phyloP scores from a whole-genome alignment of 1,284 basidiomycete genomes.

The Malassezia yamatoensis region DNA sequence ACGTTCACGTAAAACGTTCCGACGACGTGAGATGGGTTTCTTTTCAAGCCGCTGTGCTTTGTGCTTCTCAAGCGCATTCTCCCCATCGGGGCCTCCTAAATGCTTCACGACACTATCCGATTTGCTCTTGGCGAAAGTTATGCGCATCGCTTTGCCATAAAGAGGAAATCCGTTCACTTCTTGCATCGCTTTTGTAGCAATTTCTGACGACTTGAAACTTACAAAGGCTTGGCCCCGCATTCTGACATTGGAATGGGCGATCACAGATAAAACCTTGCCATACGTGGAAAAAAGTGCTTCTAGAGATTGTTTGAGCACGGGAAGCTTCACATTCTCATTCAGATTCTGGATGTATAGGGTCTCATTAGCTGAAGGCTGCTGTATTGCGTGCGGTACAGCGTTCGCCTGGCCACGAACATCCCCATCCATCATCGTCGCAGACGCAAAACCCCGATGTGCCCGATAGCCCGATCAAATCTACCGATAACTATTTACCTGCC shows the following conservation, averaged over 20 bases:
- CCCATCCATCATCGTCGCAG: conserved; percentile 3
- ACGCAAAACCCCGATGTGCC: conserved; percentile 1
- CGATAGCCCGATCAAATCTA: conserved; percentile 11
- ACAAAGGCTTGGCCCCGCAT: conserved; percentile 99
- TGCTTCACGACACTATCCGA: conserved; percentile 71
- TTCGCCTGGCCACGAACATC: too few relatives aligned
- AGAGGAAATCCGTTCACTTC: conserved; percentile 89
- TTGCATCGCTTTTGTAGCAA: conserved; percentile 74
- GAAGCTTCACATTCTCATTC: conserved; percentile 86
- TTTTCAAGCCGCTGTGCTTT: conserved; percentile 50
- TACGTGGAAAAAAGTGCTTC: conserved; percentile 84
- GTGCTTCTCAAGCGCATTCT: conserved; percentile 51
- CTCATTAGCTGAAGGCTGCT: conserved; percentile 50
- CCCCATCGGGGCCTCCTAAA: conserved; percentile 16
- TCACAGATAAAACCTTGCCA: conserved; percentile 78
- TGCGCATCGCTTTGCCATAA: conserved; percentile 93
- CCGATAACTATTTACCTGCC: background rate
- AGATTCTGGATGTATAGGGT: conserved; percentile 94
- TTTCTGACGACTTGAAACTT: conserved; percentile 69
- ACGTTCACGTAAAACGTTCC: conserved; percentile 24
- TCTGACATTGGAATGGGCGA: conserved; percentile 80
- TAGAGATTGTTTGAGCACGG: conserved; percentile 66
- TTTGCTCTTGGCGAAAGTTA: conserved; percentile 75
- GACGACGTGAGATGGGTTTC: conserved; percentile 29
- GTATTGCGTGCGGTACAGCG: too few relatives aligned